phyloP scores from a whole-genome alignment of 768 basidiomycete genomes.

The Tricholoma saponaceum region DNA sequence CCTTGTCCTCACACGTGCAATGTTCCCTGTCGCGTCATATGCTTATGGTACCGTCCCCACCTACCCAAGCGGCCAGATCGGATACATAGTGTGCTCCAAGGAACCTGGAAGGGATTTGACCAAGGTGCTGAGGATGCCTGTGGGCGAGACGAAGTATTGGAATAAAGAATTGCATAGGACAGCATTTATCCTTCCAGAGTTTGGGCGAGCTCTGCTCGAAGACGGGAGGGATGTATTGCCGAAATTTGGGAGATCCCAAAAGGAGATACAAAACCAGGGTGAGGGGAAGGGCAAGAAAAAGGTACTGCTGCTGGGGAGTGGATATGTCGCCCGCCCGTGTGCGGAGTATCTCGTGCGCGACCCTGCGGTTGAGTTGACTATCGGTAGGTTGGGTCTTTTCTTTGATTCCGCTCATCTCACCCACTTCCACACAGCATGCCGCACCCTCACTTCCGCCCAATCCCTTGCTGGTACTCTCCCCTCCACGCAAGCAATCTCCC shows the following conservation, averaged over 20 bases:
- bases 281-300: conserved; percentile 47
- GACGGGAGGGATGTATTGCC: conserved; percentile 72
- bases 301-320: conserved; percentile 88
- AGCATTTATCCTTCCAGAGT: conserved; percentile 92
- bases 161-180: conserved; percentile 74
- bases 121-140: conserved; percentile 61
- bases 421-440: conserved; percentile 56
- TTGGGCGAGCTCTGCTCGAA: conserved; percentile 69
- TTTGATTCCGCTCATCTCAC: conserved; percentile 1
- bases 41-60: conserved; percentile 97
- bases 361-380: conserved; percentile 77
- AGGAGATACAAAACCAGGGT: conserved; percentile 31
- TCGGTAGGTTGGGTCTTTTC: conserved; percentile 48
- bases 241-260: conserved; percentile 63
- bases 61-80: conserved; percentile 98
- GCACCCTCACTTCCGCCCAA: conserved; percentile 76
- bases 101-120: conserved; percentile 64
- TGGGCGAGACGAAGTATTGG: conserved; percentile 78
- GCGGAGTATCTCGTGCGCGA: conserved; percentile 89
- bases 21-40: conserved; percentile 85
- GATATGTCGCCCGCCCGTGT: conserved; percentile 94
- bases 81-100: conserved; percentile 88
- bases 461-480: conserved; percentile 65
- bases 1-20: conserved; percentile 55
- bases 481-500: conserved; percentile 16